Conservation (phyloP, 768 basidiomycete genomes). For the Pleurotus eryngii region DNA sequence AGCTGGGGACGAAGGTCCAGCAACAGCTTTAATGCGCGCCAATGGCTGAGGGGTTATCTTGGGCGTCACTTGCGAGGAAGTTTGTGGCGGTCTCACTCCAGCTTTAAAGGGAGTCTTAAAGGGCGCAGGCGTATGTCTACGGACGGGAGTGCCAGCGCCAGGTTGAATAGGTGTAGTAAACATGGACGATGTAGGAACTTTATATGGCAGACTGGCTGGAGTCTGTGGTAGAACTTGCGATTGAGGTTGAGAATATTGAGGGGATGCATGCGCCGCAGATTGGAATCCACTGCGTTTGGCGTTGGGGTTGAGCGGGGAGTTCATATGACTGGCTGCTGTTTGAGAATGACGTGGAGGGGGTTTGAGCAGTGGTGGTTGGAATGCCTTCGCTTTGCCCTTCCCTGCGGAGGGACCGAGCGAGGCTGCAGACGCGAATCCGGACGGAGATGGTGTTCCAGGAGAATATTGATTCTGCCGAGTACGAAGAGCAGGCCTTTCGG, state of each 20-base stretch:
- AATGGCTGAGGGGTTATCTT: slow-evolving; percentile 13
- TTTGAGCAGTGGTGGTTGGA: slow-evolving; percentile 18
- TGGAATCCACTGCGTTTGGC: slow-evolving; percentile 2
- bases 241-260: slow-evolving; percentile 27
- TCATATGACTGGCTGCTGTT: slow-evolving; percentile 4
- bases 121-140: slow-evolving; percentile 29
- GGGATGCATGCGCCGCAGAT: neutral
- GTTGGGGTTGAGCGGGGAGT: slow-evolving; percentile 29
- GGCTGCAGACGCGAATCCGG: slow-evolving; percentile 18
- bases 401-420: slow-evolving; percentile 11
- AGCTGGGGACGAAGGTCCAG: neutral
- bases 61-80: neutral
- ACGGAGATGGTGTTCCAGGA: slow-evolving; percentile 39
- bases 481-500: slow-evolving; percentile 31
- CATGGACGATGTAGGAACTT: neutral
- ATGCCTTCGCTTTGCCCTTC: slow-evolving; percentile 18
- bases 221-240: neutral
- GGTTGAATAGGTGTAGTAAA: slow-evolving; percentile 16
- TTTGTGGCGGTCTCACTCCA: slow-evolving; percentile 35
- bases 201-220: neutral
- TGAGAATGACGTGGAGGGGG: slow-evolving; percentile 7
- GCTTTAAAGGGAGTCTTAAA: slow-evolving; percentile 55
- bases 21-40: neutral
- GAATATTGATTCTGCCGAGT: slow-evolving; percentile 31
- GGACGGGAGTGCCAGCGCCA: neutral